Percentiles rank a stretch among this genome's conserved stretches.
These are phyloP conservation scores for Sugiyamaella boreocaroliniensis DNA, from an alignment of 805 yeast genomes.

Conservation along the genomic window DNA sequence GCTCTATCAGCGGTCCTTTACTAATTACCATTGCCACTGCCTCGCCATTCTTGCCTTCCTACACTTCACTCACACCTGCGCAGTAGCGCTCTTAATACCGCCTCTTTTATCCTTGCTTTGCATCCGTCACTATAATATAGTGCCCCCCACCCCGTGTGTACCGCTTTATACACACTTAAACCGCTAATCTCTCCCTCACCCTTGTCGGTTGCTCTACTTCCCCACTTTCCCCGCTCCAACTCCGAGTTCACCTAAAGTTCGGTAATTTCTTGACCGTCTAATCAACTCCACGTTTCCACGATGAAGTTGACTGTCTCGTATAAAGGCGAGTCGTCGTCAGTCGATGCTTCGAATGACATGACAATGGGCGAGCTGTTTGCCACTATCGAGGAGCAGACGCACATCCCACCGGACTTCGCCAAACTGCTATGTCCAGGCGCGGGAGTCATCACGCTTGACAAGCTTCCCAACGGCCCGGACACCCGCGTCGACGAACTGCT, in stretches of 20 bases:
- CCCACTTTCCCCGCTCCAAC: too few species aligned
- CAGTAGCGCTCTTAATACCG: too few species aligned
- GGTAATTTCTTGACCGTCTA: too few species aligned
- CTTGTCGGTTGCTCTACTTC: not conserved
- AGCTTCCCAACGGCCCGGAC: constrained; percentile 10
- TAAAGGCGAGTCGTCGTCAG: constrained; percentile 12
- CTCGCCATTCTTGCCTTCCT: not conserved
- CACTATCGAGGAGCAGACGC: constrained; percentile 23
- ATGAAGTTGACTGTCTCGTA: constrained; percentile 20
- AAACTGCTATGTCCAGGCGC: constrained; percentile 27
- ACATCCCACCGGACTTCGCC: constrained; percentile 26
- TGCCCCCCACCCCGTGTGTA: too few species aligned
- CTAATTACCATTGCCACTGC: not conserved
- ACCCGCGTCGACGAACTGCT: constrained; percentile 12
- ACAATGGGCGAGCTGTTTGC: constrained; percentile 21
- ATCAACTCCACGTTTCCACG: not conserved
- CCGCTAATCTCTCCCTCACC: not conserved
- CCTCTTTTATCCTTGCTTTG: too few species aligned
- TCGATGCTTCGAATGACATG: constrained; percentile 14
- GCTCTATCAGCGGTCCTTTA: too few species aligned
- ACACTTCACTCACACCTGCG: not conserved
- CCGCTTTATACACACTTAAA: too few species aligned
- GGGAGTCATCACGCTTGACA: constrained; percentile 21
- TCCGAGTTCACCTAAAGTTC: too few species aligned
- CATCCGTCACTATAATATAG: too few species aligned